phyloP scores from a whole-genome alignment of 176 grass and related monocot species.

The Metroxylon sagu region DNA sequence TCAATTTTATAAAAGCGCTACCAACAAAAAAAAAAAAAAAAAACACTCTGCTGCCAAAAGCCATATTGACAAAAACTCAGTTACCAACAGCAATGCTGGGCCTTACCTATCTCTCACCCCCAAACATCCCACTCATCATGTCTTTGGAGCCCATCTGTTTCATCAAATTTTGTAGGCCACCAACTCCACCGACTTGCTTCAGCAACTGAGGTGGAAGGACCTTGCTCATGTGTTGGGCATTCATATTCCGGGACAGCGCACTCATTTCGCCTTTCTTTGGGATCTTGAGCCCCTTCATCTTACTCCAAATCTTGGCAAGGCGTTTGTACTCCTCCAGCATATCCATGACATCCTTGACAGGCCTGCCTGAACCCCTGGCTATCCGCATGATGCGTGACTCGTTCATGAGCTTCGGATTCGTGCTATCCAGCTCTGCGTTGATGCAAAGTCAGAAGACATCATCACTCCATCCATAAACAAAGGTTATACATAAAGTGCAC shows the following conservation, averaged over 20 bases:
- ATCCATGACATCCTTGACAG: constrained; percentile 66
- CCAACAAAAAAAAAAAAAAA: too few relatives aligned
- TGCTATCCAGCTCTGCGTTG: constrained; percentile 71
- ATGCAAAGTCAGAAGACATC: neutral
- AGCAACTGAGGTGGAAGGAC: constrained; percentile 72
- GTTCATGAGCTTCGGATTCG: constrained; percentile 77
- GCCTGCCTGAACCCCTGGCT: constrained; percentile 60
- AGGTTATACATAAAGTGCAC: too few relatives aligned
- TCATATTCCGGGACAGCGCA: constrained; percentile 54
- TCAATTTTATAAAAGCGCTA: too few relatives aligned
- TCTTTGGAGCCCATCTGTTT: constrained; percentile 89
- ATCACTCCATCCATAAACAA: too few relatives aligned
- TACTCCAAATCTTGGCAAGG: constrained; percentile 82
- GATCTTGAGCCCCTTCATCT: constrained; percentile 85
- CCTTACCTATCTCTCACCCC: constrained; percentile 11
- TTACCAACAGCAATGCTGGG: too few relatives aligned
- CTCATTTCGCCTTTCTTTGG: constrained; percentile 91
- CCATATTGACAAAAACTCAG: too few relatives aligned
- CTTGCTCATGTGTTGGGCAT: constrained; percentile 73
- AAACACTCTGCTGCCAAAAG: too few relatives aligned
- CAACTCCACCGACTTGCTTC: constrained; percentile 81
- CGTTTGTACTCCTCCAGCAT: constrained; percentile 94
- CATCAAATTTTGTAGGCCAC: constrained; percentile 64
- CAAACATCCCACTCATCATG: constrained; percentile 55
- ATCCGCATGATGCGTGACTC: constrained; percentile 60